Evolutionary conservation across 164 flowering plant species (phyloP), one percentile per base, ranked within the genome.

Genomic region (Taxillus chinensis): DNA sequence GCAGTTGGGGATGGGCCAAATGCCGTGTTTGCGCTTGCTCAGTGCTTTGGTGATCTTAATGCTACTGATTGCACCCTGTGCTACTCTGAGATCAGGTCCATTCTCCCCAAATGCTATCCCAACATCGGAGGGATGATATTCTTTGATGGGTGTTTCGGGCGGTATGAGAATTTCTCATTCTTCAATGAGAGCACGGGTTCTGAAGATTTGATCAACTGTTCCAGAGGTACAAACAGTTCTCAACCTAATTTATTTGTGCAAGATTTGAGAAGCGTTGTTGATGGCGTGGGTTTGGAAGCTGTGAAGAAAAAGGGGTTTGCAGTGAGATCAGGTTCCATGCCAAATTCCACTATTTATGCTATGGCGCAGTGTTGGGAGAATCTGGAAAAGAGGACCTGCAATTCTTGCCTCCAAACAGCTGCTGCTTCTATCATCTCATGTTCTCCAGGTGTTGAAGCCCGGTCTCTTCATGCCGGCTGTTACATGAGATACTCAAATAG

Each of bases 321-420:
- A 3, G 59, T 64, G 15, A 59, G 13, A 13, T n/a, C 71, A n/a
- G 46, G 54, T 2, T 41, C 67, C 11, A 7, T 13, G 2, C 57
- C 63, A 11, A 68, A 59, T 52, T 16, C 41, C 38, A 48, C 59
- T n/a, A 55, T 63, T 1, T 45, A 64, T 58, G 67, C 61, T n/a
- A 51, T 68, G 17, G 62, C 67, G 37, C 66, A 68, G 27, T 68
- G 71, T 39, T 68, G 71, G 71, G 53, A 59, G 42, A 68, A 54
- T 17, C 59, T 68, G 59, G 61, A 63, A 40, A 56, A 55, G 41
- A 59, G 39, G n/a, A 15, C 62, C 41, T 68, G 71, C 45, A 63
- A 40, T 14, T 59, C 71, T 27, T 68, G 71, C 62, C 57, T 68
- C 50, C 62, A 16, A 43, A 61, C 59, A 17, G 67, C 71, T 12